Evolutionary conservation across 2,329 filamentous ascomycete genomes (phyloP).

Genomic region (Simplicillium aogashimaense): DNA sequence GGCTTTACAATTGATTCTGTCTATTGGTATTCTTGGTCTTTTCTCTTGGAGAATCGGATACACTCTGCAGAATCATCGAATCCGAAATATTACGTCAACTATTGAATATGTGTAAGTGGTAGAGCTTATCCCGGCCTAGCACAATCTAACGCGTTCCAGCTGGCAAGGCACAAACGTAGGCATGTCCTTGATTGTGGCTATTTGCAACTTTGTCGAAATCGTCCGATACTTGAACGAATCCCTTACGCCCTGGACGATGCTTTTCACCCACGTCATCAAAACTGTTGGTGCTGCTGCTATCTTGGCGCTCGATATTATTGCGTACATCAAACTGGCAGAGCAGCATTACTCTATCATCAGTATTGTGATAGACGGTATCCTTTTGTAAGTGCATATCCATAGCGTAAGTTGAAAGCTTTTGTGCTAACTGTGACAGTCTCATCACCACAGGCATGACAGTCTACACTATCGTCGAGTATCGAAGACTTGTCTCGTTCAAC

Average conservation of each 20-base stretch:
- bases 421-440: too few species aligned
- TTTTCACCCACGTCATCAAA: conserved; percentile 42
- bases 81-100: conserved; percentile 16
- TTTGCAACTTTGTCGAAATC: conserved; percentile 37
- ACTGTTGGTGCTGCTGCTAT: conserved; percentile 33
- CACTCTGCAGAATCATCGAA: conserved; percentile 29
- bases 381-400: conserved; percentile 43
- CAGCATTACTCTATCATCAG: conserved; percentile 37
- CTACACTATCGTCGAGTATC: neutral
- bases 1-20: neutral
- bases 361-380: conserved; percentile 33
- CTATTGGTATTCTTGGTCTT: conserved; percentile 25
- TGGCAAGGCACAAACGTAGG: conserved; percentile 45
- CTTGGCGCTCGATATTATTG: conserved; percentile 39
- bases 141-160: conserved; percentile 17
- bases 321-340: conserved; percentile 35
- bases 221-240: conserved; percentile 35
- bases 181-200: conserved; percentile 34
- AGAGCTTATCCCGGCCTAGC: too few species aligned
- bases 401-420: too few species aligned
- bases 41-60: conserved; percentile 43
- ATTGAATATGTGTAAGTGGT: conserved; percentile 41
- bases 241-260: conserved; percentile 43
- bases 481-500: conserved; percentile 23
- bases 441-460: too few species aligned